Percentiles rank a stretch among this genome's conserved stretches.
These are phyloP conservation scores for Rhizopus stolonifer DNA, from an alignment of 371 early-diverging fungal species.

Conservation along the genomic window DNA sequence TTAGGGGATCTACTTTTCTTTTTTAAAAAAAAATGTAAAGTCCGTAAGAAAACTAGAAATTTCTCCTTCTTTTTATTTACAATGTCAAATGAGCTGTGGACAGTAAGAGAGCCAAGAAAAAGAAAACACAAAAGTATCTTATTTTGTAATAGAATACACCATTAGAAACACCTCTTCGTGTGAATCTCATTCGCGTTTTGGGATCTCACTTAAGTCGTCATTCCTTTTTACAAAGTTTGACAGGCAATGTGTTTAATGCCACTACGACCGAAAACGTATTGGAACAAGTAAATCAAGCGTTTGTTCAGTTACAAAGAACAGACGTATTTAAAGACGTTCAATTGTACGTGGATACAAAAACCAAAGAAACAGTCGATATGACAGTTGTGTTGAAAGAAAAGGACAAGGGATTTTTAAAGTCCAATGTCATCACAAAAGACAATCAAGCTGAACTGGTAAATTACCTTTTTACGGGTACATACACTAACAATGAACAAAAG, in stretches of 20 bases:
- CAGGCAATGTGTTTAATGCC: conserved; percentile 45
- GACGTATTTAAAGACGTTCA: conserved; percentile 76
- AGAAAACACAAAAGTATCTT: no score
- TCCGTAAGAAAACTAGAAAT: no score
- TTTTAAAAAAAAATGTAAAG: no score
- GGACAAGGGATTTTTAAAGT: conserved; percentile 25
- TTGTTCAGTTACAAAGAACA: conserved; percentile 62
- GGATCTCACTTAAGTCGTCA: conserved; percentile 36
- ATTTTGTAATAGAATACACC: conserved; percentile 12
- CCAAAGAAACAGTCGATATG: conserved; percentile 57
- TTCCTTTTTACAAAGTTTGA: conserved; percentile 40
- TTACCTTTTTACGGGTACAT: no score
- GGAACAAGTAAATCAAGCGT: conserved; percentile 56
- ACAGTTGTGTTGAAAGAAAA: conserved; percentile 54
- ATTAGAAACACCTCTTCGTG: conserved; percentile 42
- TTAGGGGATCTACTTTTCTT: no score
- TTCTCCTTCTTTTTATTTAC: no score
- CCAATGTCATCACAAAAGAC: conserved; percentile 29
- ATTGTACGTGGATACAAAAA: conserved; percentile 63
- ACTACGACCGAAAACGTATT: conserved; percentile 63
- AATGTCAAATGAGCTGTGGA: neutral
- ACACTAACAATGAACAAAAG: conserved; percentile 21
- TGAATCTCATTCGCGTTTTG: conserved; percentile 37
- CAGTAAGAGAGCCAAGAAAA: neutral
- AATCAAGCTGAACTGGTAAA: conserved; percentile 47